A percentile compares a stretch with the other conserved stretches of the same genome.
phyloP scores from a whole-genome alignment of 257 asterid genomes.

The Solanum phureja region DNA sequence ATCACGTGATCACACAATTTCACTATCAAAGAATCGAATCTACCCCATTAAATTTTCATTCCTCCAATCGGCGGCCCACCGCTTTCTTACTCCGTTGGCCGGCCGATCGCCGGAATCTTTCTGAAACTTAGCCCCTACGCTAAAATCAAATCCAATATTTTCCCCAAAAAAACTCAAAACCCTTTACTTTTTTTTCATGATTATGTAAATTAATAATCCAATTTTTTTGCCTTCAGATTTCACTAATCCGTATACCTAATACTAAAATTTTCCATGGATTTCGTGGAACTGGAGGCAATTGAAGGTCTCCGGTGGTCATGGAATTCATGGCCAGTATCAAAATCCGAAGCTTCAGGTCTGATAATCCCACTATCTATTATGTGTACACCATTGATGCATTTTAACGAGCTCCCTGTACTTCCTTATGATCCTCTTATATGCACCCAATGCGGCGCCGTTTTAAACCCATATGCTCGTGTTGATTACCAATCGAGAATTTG shows the following conservation, averaged over 20 bases:
- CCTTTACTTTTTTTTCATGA: not conserved
- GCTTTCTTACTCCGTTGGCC: not conserved
- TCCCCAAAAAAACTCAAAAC: not conserved
- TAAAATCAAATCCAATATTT: not conserved
- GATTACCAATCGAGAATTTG: constrained; percentile 64
- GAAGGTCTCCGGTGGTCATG: constrained; percentile 99
- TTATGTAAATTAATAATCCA: not conserved
- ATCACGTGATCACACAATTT: not conserved
- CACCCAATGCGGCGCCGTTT: constrained; percentile 57
- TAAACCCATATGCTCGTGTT: constrained; percentile 85
- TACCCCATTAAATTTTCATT: not conserved
- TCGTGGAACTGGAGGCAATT: constrained; percentile 78
- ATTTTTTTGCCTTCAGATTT: not conserved
- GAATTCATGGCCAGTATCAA: constrained; percentile 85
- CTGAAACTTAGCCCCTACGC: not conserved
- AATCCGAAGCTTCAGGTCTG: constrained; percentile 51
- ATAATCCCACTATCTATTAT: constrained; percentile 78
- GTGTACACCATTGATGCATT: constrained; percentile 68
- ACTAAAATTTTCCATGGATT: constrained; percentile 49
- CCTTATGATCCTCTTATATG: constrained; percentile 68
- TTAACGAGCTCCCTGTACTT: constrained; percentile 72
- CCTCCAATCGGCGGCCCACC: not conserved
- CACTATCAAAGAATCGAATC: not conserved
- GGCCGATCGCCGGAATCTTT: not conserved
- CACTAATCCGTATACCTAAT: not conserved